These are phyloP conservation scores for Pisolithus microcarpus DNA, from an alignment of 768 basidiomycete genomes.

Conservation along the genomic window DNA sequence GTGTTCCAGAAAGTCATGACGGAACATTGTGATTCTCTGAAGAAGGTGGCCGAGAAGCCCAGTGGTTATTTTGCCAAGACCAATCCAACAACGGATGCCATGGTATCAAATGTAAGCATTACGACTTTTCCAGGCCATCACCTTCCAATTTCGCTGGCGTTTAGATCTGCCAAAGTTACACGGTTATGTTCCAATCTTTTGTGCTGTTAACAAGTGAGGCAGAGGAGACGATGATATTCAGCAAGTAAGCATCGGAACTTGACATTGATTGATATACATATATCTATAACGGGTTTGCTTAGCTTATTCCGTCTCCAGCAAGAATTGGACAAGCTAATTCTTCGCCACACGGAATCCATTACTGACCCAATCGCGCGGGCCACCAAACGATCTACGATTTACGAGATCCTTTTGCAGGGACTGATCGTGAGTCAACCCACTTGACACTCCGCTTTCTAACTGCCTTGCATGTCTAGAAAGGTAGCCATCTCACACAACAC, in stretches of 20 bases:
- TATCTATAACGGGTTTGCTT: neutral
- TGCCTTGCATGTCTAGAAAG: constrained; percentile 38
- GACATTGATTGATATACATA: neutral
- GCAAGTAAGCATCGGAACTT: constrained; percentile 55
- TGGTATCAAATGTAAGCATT: constrained; percentile 51
- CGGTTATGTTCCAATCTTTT: constrained; percentile 74
- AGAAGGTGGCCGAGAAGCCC: constrained; percentile 71
- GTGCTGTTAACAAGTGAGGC: constrained; percentile 73
- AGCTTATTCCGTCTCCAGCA: constrained; percentile 82
- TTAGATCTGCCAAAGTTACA: constrained; percentile 72
- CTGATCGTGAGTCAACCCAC: constrained; percentile 51
- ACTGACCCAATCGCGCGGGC: constrained; percentile 54
- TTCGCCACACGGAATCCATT: constrained; percentile 62
- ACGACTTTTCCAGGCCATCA: neutral
- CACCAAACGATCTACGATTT: constrained; percentile 64
- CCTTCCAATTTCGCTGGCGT: neutral
- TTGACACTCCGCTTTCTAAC: neutral
- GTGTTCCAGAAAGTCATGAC: constrained; percentile 86
- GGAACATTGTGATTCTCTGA: constrained; percentile 74
- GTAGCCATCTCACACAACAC: constrained; percentile 65
- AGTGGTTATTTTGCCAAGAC: constrained; percentile 58
- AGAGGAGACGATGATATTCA: constrained; percentile 95
- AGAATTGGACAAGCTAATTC: constrained; percentile 72
- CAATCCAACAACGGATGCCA: constrained; percentile 57
- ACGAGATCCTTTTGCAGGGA: constrained; percentile 68